These are phyloP conservation scores for Aspergillus clavatus DNA, from an alignment of 2,329 filamentous ascomycete species.

Conservation along the genomic window DNA sequence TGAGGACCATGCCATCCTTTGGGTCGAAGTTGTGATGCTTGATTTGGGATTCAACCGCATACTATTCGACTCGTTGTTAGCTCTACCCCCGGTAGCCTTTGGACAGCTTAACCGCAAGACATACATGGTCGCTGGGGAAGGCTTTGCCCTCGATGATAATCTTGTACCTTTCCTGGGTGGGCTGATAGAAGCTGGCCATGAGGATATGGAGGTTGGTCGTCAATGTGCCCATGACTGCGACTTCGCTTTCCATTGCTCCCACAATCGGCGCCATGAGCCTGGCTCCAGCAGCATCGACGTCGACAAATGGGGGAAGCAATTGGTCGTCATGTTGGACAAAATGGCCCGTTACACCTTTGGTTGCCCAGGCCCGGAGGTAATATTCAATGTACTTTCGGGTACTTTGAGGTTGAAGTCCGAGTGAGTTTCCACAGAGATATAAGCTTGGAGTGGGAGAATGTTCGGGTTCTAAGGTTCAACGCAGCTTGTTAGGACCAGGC, in stretches of 20 bases:
- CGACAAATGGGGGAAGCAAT: constrained; percentile 66
- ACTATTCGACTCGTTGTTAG: constrained; percentile 46
- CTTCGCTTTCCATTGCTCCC: constrained; percentile 66
- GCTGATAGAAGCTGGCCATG: constrained; percentile 78
- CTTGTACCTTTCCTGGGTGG: constrained; percentile 63
- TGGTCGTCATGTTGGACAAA: constrained; percentile 66
- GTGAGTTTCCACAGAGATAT: constrained; percentile 86
- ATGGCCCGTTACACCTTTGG: constrained; percentile 79
- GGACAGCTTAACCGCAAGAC: constrained; percentile 17
- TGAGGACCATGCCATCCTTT: constrained; percentile 64
- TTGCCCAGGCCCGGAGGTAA: constrained; percentile 78
- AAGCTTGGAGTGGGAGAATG: constrained; percentile 47
- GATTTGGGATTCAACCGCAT: constrained; percentile 78
- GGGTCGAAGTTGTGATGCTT: constrained; percentile 64
- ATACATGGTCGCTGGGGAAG: constrained; percentile 78
- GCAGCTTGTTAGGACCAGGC: constrained; percentile 5
- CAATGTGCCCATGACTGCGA: constrained; percentile 83
- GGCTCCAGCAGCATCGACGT: constrained; percentile 71
- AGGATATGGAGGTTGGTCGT: constrained; percentile 77
- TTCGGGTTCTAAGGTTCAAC: constrained; percentile 14
- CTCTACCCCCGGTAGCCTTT: not conserved
- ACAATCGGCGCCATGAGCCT: constrained; percentile 67
- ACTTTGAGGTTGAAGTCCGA: constrained; percentile 74
- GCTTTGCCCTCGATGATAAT: constrained; percentile 87
- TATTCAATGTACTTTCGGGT: constrained; percentile 62